Base-by-base conservation (phyloP, 176 grass and related monocot species). In the Guadua angustifolia region DNA sequence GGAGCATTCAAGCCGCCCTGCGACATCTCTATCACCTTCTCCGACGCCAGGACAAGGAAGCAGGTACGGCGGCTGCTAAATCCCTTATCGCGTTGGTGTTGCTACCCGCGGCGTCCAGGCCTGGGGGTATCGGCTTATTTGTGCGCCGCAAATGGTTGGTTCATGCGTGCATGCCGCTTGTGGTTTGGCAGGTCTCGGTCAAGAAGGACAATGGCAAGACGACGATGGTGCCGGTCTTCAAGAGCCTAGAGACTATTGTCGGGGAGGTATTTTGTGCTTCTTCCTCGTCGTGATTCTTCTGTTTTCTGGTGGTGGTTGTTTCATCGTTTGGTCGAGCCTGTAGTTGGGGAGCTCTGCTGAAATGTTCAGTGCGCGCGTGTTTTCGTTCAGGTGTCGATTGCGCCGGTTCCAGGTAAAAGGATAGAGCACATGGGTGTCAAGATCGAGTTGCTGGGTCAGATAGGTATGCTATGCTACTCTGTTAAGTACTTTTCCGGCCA, bases 1-100 rank as follows among this genome's bases (percentile, higher is more conserved):
- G 94, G 89, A 90, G 94, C 91, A 56, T 97, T 97, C 87, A 94
- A 94, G 75, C 89, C 86, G 58, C 94, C 91, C 11, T 97, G 94
- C 74, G 88, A 92, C 64, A 84, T 92, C 63, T 78, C 87, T 12
- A 91, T 97, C 82, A 84, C 82, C 38, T 93, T 97, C 82, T 83
- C 89, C 43, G 91, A 97, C 76, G 94, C 81, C 0, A 90, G 88
- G 50, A 76, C 85, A 40, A 70, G 94, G 81, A 94, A 94, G 77
- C 91, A 93, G 91, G 94, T 97, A 49, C 32, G 40, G 40, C 40
- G 40, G 7, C 40, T 43, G 40, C 40, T 9, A 7, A 43, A 9
- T 8, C 40, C 40, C 7, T 42, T 9, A 36, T 36, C 35, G 35
- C 35, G 35, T 36, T 36, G 35, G 35, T 36, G 35, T 36, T 36